These are phyloP conservation scores for Yamadazyma atmosphaerica DNA, from an alignment of 1,139 yeast genomes.

Conservation along the genomic window DNA sequence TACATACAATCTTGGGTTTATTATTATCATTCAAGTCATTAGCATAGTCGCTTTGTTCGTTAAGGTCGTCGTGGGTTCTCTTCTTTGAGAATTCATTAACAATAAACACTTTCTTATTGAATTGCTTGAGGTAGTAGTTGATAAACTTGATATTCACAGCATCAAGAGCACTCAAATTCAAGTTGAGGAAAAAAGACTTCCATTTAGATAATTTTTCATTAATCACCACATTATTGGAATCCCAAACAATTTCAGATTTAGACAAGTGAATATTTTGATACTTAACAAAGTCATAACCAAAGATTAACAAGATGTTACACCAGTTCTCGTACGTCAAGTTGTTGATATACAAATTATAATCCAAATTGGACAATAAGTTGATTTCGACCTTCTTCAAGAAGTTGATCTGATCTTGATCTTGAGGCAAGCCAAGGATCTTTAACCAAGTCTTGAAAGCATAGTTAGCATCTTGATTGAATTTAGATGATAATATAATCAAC, in stretches of 20 bases:
- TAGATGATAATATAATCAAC: constrained; percentile 66
- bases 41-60: constrained; percentile 2
- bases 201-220: constrained; percentile 30
- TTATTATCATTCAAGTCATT: constrained; percentile 10
- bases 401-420: constrained; percentile 24
- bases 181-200: constrained; percentile 26
- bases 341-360: constrained; percentile 57
- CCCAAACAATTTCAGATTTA: constrained; percentile 32
- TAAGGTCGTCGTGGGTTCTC: constrained; percentile 18
- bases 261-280: constrained; percentile 21
- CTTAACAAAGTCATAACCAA: constrained; percentile 46
- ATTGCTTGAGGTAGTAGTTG: constrained; percentile 33
- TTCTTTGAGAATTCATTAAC: constrained; percentile 17
- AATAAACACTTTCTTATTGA: constrained; percentile 34
- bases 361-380: constrained; percentile 50
- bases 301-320: constrained; percentile 48
- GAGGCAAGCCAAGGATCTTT: constrained; percentile 62
- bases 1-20: constrained; percentile 14
- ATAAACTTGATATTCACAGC: constrained; percentile 29
- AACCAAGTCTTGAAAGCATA: constrained; percentile 75
- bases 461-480: constrained; percentile 72
- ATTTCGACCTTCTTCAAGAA: constrained; percentile 57
- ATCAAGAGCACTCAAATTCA: constrained; percentile 20
- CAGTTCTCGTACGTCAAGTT: constrained; percentile 53
- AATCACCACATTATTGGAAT: constrained; percentile 21